A percentile compares a stretch with the other conserved stretches of the same genome.
Evolutionary conservation across 176 grass and related monocot species (phyloP).

Genomic region (Rhynchospora tenuis): DNA sequence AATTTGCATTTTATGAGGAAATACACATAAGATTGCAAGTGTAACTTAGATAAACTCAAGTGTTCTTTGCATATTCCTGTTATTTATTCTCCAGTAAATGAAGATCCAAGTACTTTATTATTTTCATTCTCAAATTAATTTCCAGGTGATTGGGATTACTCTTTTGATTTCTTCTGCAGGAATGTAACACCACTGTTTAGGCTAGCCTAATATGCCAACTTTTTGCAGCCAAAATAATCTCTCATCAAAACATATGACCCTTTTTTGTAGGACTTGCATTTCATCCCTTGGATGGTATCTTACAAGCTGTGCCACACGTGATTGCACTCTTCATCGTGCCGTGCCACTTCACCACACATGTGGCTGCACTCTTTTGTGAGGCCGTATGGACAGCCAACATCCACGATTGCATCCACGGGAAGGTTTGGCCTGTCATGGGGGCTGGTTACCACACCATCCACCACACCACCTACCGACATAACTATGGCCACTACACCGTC

Average conservation of each 20-base stretch:
- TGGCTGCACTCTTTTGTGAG: slow-evolving; percentile 59
- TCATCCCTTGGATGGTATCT: slow-evolving; percentile 92
- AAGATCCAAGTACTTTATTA: background rate
- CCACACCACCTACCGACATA: slow-evolving; percentile 94
- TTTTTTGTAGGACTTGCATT: slow-evolving; percentile 66
- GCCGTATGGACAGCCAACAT: slow-evolving; percentile 90
- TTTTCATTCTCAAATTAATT: background rate
- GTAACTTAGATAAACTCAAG: background rate
- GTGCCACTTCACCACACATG: slow-evolving; percentile 60
- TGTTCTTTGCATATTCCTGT: background rate
- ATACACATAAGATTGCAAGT: background rate
- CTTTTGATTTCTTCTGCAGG: background rate
- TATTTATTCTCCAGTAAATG: background rate
- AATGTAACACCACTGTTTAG: background rate
- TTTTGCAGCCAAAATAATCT: background rate
- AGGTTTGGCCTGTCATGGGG: slow-evolving; percentile 95
- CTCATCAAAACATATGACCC: background rate
- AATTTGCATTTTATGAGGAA: background rate
- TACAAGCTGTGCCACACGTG: slow-evolving; percentile 80
- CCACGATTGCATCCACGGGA: slow-evolving; percentile 93
- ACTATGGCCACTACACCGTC: slow-evolving; percentile 95
- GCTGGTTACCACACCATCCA: slow-evolving; percentile 96
- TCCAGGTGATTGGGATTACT: background rate
- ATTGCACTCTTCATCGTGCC: slow-evolving; percentile 65
- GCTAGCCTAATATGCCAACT: background rate